A percentile compares a stretch with the other conserved stretches of the same genome.
These are phyloP conservation scores for Mycena indigotica DNA, from an alignment of 768 basidiomycete species.

Conservation along the genomic window DNA sequence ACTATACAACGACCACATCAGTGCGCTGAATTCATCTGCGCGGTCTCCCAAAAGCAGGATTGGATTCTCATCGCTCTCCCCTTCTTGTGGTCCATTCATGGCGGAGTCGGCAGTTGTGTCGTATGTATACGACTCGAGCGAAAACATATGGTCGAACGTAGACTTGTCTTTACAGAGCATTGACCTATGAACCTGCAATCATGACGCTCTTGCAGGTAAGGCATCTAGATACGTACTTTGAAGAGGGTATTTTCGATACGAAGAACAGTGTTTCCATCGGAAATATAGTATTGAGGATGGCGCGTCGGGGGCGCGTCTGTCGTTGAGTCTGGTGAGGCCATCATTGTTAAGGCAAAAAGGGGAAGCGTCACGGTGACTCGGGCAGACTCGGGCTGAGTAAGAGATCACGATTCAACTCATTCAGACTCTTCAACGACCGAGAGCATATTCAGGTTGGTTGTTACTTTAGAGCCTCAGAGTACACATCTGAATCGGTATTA, in stretches of 20 bases:
- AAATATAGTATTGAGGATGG: slow-evolving; percentile 42
- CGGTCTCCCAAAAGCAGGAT: slow-evolving; percentile 52
- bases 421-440: too few species aligned
- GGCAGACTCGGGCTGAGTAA: too few species aligned
- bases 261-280: slow-evolving; percentile 45
- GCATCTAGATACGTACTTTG: slow-evolving; percentile 34
- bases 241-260: slow-evolving; percentile 48
- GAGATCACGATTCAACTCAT: too few species aligned
- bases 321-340: slow-evolving; percentile 1
- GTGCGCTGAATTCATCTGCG: slow-evolving; percentile 50
- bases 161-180: slow-evolving; percentile 44
- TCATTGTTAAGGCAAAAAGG: neutral
- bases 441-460: too few species aligned
- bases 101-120: slow-evolving; percentile 22
- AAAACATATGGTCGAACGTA: slow-evolving; percentile 51
- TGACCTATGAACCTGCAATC: slow-evolving; percentile 25
- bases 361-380: too few species aligned
- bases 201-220: neutral
- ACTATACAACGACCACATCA: slow-evolving; percentile 56
- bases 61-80: slow-evolving; percentile 52
- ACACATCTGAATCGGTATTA: too few species aligned
- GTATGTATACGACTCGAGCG: slow-evolving; percentile 38
- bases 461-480: too few species aligned
- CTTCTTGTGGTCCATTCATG: slow-evolving; percentile 39
- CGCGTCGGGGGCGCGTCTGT: slow-evolving; percentile 14